Conservation (phyloP, 768 basidiomycete genomes). For the Cubamyces lactineus region DNA sequence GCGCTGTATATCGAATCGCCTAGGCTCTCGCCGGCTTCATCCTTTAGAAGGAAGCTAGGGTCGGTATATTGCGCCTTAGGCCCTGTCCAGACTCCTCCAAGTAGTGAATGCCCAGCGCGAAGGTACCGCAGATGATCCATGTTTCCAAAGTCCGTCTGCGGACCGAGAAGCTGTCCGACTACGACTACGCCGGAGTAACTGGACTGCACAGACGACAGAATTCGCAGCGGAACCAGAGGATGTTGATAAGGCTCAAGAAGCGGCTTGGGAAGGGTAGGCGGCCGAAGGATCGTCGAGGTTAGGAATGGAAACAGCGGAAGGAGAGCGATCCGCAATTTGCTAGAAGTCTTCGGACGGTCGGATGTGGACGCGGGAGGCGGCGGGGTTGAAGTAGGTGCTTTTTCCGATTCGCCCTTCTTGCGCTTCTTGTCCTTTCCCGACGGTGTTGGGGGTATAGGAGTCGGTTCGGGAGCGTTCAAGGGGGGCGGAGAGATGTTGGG, state of each 20-base stretch:
- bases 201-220: constrained; percentile 69
- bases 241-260: constrained; percentile 52
- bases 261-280: constrained; percentile 63
- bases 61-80: constrained; percentile 29
- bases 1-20: constrained; percentile 84
- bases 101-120: constrained; percentile 56
- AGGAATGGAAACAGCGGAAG: constrained; percentile 39
- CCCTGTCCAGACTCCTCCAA: constrained; percentile 81
- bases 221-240: constrained; percentile 57
- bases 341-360: background rate
- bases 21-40: constrained; percentile 56
- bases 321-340: constrained; percentile 18
- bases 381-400: constrained; percentile 8
- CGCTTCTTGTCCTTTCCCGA: constrained; percentile 14
- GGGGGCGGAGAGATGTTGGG: constrained; percentile 10
- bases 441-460: constrained; percentile 2
- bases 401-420: constrained; percentile 5
- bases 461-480: background rate
- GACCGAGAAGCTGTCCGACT: constrained; percentile 70
- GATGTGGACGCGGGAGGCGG: background rate
- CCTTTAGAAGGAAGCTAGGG: constrained; percentile 41
- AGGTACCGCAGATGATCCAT: constrained; percentile 44
- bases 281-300: constrained; percentile 43
- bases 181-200: constrained; percentile 76
- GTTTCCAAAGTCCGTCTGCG: constrained; percentile 28